A percentile compares a stretch with the other conserved stretches of the same genome.
Conservation (phyloP, 2,329 filamentous ascomycete species). For the Pleomassaria siparia region DNA sequence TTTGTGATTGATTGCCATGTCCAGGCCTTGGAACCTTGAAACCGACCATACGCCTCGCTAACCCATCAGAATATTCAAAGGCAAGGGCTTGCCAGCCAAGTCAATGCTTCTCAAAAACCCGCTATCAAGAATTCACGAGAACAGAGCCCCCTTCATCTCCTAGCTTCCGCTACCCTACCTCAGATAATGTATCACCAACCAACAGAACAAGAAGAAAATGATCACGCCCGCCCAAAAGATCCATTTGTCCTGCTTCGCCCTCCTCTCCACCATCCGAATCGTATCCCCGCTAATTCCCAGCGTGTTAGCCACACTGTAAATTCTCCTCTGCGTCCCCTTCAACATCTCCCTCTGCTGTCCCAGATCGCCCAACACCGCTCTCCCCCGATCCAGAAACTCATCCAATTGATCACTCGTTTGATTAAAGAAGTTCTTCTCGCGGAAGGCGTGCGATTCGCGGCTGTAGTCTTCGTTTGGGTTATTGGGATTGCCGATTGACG, state of each 20-base stretch:
- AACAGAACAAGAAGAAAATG: slow-evolving; percentile 89
- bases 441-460: slow-evolving; percentile 79
- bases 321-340: slow-evolving; percentile 86
- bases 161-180: slow-evolving; percentile 49
- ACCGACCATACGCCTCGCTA: slow-evolving; percentile 20
- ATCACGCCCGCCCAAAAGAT: slow-evolving; percentile 89
- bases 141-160: slow-evolving; percentile 3
- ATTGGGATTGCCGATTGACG: slow-evolving; percentile 26
- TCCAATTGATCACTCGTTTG: slow-evolving; percentile 84
- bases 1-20: too few species aligned
- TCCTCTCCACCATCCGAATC: slow-evolving; percentile 91
- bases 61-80: slow-evolving; percentile 4
- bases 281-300: slow-evolving; percentile 92
- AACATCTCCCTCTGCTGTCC: slow-evolving; percentile 90
- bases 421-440: slow-evolving; percentile 85
- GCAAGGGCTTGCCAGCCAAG: background rate
- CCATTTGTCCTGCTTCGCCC: slow-evolving; percentile 95
- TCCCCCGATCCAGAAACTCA: slow-evolving; percentile 88
- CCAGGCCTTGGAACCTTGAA: background rate
- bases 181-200: slow-evolving; percentile 83
- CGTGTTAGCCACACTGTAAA: slow-evolving; percentile 93
- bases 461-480: slow-evolving; percentile 57
- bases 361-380: slow-evolving; percentile 86
- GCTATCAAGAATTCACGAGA: slow-evolving; percentile 10
- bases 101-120: background rate